A percentile compares a stretch with the other conserved stretches of the same genome.
Evolutionary conservation across 805 yeast genomes (phyloP).

Genomic region (Lipomyces oligophaga): DNA sequence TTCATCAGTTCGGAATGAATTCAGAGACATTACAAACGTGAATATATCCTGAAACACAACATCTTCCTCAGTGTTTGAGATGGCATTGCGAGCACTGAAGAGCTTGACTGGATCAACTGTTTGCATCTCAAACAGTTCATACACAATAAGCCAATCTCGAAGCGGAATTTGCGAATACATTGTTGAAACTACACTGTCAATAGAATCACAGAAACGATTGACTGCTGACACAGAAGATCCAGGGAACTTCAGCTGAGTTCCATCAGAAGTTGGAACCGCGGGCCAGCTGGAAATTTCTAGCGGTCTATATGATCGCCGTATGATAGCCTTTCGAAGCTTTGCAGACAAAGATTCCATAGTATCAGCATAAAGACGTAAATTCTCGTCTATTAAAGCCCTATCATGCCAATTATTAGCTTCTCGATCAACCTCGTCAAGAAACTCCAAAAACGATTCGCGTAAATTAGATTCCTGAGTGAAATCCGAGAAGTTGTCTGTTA

Average conservation of each 20-base stretch:
- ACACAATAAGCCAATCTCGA: constrained; percentile 75
- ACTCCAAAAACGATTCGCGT: constrained; percentile 56
- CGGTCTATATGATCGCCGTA: constrained; percentile 37
- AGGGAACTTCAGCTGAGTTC: constrained; percentile 10
- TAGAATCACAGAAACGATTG: constrained; percentile 56
- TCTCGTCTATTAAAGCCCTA: constrained; percentile 6
- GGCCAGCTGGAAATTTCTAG: constrained; percentile 33
- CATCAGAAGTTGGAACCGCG: constrained; percentile 14
- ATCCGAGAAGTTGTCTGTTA: constrained; percentile 68
- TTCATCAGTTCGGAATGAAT: constrained; percentile 44
- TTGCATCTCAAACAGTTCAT: constrained; percentile 68
- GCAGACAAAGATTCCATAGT: constrained; percentile 48
- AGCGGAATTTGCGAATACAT: constrained; percentile 55
- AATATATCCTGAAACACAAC: constrained; percentile 65
- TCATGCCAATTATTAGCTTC: constrained; percentile 46
- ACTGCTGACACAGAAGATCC: constrained; percentile 35
- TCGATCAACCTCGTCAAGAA: constrained; percentile 63
- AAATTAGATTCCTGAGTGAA: constrained; percentile 65
- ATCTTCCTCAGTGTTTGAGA: constrained; percentile 47
- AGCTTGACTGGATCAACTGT: constrained; percentile 57
- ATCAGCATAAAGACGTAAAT: constrained; percentile 29
- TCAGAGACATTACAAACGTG: constrained; percentile 61
- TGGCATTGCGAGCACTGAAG: constrained; percentile 51
- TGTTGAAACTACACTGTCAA: constrained; percentile 60
- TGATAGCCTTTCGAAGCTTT: constrained; percentile 60